Evolutionary conservation across 768 basidiomycete species (phyloP), one percentile per base, ranked within the genome.

Genomic region (Filobasidium floriforme): DNA sequence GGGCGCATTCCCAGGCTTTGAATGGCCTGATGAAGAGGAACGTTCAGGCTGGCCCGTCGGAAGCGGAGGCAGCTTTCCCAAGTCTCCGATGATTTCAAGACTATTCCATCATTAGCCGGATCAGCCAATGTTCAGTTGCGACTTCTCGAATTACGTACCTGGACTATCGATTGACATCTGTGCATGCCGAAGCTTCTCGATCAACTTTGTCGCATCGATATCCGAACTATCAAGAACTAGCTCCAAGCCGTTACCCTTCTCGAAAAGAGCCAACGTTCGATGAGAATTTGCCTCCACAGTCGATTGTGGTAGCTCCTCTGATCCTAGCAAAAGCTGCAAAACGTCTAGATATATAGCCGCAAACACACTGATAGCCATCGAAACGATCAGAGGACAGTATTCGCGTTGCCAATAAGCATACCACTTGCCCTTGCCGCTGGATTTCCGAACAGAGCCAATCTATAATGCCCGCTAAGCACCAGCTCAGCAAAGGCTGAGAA

Each of bases 401-500:
- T 37, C 4, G 32, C 32, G 32, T 37, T 9, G 32, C 9, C 32
- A 37, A 37, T 37, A 37, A 37, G 32, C 32, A 9, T 0, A 7
- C n/a, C 19, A 72, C 79, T 68, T 59, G 79, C 79, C 78, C 75
- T 26, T 76, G 73, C 14, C 76, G 54, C 26, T 63, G 70, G 41
- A 78, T 73, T 66, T 81, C 79, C 10, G 51, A 61, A 19, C 73
- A 72, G 12, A 80, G 69, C 77, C 78, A 81, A 0, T 57, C 59
- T 2, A 80, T 57, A 28, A 80, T 75, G 1, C 80, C 80, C 0
- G 75, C 77, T 24, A 79, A 65, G 26, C 77, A 77, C 75, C 80
- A 81, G 66, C 77, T 79, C 9, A 81, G 69, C 1, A 81, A 69
- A 14, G 80, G 77, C 65, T 80, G 80, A 1, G 75, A 73, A 67